These are phyloP conservation scores for Ustulina deusta DNA, from an alignment of 2,329 filamentous ascomycete species.

Conservation along the genomic window DNA sequence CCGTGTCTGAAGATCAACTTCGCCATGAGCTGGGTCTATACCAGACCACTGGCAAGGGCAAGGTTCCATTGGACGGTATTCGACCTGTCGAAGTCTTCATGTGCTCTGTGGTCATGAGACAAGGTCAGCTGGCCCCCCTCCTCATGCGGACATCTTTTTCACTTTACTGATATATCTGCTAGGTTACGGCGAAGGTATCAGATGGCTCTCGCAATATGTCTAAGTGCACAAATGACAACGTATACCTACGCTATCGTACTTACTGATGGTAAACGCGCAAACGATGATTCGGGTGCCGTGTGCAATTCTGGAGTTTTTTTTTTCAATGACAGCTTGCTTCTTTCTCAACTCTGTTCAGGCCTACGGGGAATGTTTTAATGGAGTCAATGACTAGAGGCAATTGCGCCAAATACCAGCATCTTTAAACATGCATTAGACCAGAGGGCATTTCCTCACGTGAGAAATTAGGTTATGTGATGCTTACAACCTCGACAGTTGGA, in stretches of 20 bases:
- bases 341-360: conserved; percentile 45
- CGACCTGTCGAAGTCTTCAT: conserved; percentile 97
- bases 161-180: conserved; percentile 39
- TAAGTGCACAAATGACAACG: conserved; percentile 56
- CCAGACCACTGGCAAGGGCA: conserved; percentile 96
- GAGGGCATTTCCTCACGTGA: conserved; percentile 14
- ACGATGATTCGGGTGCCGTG: conserved; percentile 40
- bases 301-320: conserved; percentile 43
- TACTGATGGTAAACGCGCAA: conserved; percentile 32
- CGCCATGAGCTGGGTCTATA: conserved; percentile 92
- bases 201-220: conserved; percentile 93
- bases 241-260: conserved; percentile 28
- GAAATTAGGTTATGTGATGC: conserved; percentile 11
- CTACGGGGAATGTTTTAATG: conserved; percentile 48
- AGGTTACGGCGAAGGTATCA: conserved; percentile 90
- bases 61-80: conserved; percentile 91
- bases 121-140: conserved; percentile 68
- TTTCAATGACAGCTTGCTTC: conserved; percentile 46
- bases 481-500: conserved; percentile 5
- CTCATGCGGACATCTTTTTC: not conserved
- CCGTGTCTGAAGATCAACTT: conserved; percentile 94
- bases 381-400: conserved; percentile 51
- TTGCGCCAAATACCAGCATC: conserved; percentile 45
- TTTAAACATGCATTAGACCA: conserved; percentile 20
- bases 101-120: conserved; percentile 98